Evolutionary conservation across 306 rosid species (phyloP).

Genomic region (Aeschynomene evenia): DNA sequence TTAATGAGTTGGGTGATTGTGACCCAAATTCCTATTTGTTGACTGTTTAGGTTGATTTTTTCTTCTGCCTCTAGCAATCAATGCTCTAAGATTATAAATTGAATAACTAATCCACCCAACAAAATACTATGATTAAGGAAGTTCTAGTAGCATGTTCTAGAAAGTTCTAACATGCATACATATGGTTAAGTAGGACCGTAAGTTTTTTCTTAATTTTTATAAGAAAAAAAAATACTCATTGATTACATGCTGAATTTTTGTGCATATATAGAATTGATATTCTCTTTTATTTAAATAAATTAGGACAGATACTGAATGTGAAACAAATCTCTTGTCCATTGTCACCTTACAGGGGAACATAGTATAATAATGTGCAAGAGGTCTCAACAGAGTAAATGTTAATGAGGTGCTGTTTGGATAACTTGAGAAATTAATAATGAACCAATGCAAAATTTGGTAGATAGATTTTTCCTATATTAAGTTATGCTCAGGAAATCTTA

Average conservation of each 20-base stretch:
- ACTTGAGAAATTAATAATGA: neutral
- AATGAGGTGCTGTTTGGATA: neutral
- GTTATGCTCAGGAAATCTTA: too few relatives aligned
- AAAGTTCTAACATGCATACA: too few relatives aligned
- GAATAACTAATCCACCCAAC: neutral
- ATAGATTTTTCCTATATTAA: too few relatives aligned
- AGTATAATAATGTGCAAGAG: neutral
- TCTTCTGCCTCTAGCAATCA: too few relatives aligned
- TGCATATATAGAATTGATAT: neutral
- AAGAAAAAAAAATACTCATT: too few relatives aligned
- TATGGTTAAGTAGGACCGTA: too few relatives aligned
- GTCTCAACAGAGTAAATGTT: neutral
- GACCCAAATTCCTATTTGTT: too few relatives aligned
- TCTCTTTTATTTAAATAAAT: neutral
- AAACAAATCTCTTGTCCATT: conserved; percentile 2
- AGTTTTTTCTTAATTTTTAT: too few relatives aligned
- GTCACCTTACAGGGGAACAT: conserved; percentile 4
- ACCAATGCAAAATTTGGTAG: neutral
- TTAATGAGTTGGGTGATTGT: too few relatives aligned
- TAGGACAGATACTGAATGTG: neutral
- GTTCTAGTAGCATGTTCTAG: neutral
- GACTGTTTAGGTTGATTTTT: too few relatives aligned
- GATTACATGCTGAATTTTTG: neutral
- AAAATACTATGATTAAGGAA: neutral
- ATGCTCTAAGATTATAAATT: neutral